Evolutionary conservation across 352 stramenopile species (phyloP).

Genomic region (Thalassiosira livingstoniorum): DNA sequence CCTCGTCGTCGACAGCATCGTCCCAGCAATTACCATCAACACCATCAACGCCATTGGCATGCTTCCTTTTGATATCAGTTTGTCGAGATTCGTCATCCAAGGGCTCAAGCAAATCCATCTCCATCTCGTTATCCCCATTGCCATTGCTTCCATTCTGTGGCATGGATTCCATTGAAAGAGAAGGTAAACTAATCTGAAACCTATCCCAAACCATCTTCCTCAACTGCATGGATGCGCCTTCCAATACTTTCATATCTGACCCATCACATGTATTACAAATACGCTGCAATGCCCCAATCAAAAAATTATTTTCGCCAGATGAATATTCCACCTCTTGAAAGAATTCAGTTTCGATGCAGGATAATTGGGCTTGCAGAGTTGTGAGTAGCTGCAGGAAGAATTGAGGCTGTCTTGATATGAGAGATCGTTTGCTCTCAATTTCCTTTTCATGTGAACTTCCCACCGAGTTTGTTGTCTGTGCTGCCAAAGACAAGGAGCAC

Average conservation of each 20-base stretch:
- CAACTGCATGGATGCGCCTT: conserved; percentile 26
- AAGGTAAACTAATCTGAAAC: conserved; percentile 35
- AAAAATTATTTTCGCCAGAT: conserved; percentile 68
- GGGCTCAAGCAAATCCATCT: conserved; percentile 20
- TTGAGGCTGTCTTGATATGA: conserved; percentile 8
- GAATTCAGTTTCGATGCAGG: conserved; percentile 75
- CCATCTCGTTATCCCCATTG: conserved; percentile 28
- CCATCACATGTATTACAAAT: conserved; percentile 34
- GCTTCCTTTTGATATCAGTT: not conserved
- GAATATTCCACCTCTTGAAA: conserved; percentile 76
- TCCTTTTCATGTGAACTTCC: not conserved
- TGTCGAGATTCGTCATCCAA: not conserved
- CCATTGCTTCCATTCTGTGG: not conserved
- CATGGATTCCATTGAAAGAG: not conserved
- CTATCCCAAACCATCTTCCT: conserved; percentile 23
- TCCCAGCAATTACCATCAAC: conserved; percentile 16
- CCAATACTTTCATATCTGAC: conserved; percentile 11
- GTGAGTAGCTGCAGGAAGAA: conserved; percentile 63
- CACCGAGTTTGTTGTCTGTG: not conserved
- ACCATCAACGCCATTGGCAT: conserved; percentile 16
- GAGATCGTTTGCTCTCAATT: conserved; percentile 20
- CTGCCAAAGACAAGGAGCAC: conserved; percentile 34
- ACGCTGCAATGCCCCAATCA: conserved; percentile 55
- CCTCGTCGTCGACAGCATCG: conserved; percentile 41
- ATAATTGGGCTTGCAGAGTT: conserved; percentile 65